Percentiles rank a stretch among this genome's conserved stretches.
These are phyloP conservation scores for Plasmodium berghei DNA, from an alignment of 169 alveolate species.

Conservation along the genomic window DNA sequence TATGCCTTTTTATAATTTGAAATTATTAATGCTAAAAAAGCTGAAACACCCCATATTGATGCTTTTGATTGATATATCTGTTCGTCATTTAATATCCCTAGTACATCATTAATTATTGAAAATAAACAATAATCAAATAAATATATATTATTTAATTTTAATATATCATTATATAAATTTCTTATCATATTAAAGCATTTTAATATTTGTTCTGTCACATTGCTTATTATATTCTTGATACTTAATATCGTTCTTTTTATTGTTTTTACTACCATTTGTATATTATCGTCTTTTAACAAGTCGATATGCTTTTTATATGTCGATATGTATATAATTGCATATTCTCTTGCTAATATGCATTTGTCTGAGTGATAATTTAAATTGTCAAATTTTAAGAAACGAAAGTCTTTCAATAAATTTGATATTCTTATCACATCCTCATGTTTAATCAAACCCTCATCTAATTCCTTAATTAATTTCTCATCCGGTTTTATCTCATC, in stretches of 20 bases:
- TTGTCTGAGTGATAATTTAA: slow-evolving; percentile 60
- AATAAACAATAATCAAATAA: slow-evolving; percentile 58
- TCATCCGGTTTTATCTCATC: slow-evolving; percentile 24
- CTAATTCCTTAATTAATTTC: slow-evolving; percentile 13
- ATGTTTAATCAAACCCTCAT: slow-evolving; percentile 21
- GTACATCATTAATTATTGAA: slow-evolving; percentile 41
- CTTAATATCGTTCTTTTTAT: slow-evolving; percentile 44
- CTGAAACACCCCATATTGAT: slow-evolving; percentile 56
- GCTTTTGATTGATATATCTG: slow-evolving; percentile 37
- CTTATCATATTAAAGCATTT: slow-evolving; percentile 50
- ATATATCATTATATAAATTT: slow-evolving; percentile 44
- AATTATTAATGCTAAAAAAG: slow-evolving; percentile 42
- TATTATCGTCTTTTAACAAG: slow-evolving; percentile 12
- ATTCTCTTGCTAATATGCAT: slow-evolving; percentile 60
- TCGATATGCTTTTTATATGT: slow-evolving; percentile 64
- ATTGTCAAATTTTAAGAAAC: slow-evolving; percentile 47
- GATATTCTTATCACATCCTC: slow-evolving; percentile 17
- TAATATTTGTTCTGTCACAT: slow-evolving; percentile 50
- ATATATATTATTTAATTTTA: slow-evolving; percentile 54
- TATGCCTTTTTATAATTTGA: slow-evolving; percentile 64
- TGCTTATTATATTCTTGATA: slow-evolving; percentile 37
- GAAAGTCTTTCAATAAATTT: slow-evolving; percentile 13
- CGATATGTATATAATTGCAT: slow-evolving; percentile 20
- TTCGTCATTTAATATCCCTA: slow-evolving; percentile 47
- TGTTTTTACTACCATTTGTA: slow-evolving; percentile 22